Conservation (phyloP, 495 filamentous ascomycete genomes). For the Neurospora cerealis region DNA sequence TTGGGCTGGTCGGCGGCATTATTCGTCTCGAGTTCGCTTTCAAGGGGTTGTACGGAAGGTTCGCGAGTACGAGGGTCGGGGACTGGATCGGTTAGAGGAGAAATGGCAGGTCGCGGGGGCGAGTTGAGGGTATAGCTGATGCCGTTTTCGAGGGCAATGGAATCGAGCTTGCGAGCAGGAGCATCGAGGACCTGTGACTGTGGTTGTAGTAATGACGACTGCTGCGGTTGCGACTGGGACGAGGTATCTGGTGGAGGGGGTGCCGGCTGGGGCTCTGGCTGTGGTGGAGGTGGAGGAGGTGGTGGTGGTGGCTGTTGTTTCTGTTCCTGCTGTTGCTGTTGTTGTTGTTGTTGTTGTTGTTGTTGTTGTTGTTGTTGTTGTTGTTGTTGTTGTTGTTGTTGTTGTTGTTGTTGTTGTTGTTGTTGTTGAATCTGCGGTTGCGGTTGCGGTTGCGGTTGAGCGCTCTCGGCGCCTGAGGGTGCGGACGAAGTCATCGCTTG, state of each 20-base stretch:
- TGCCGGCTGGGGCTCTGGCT: background rate
- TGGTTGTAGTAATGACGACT: background rate
- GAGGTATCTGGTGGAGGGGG: background rate
- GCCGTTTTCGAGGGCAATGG: background rate
- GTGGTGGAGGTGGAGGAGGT: background rate
- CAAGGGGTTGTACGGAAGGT: slow-evolving; percentile 8
- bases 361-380: background rate
- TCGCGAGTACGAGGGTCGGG: slow-evolving; percentile 19
- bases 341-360: background rate
- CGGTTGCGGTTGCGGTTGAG: background rate
- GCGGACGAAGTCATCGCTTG: slow-evolving; percentile 31
- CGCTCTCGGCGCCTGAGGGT: slow-evolving; percentile 12
- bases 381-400: too few relatives aligned
- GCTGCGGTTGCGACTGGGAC: background rate
- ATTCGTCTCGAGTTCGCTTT: background rate
- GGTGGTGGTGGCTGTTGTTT: background rate
- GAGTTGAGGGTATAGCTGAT: slow-evolving; percentile 8
- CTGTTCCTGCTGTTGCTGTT: background rate
- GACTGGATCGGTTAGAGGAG: slow-evolving; percentile 22
- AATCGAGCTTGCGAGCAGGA: background rate
- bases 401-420: background rate
- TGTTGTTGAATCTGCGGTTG: background rate
- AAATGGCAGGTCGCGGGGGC: slow-evolving; percentile 25
- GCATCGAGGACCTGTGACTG: background rate
- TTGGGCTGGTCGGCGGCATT: background rate